A percentile compares a stretch with the other conserved stretches of the same genome.
Conservation (phyloP, 352 stramenopile species). For the Blastocystis sp. region DNA sequence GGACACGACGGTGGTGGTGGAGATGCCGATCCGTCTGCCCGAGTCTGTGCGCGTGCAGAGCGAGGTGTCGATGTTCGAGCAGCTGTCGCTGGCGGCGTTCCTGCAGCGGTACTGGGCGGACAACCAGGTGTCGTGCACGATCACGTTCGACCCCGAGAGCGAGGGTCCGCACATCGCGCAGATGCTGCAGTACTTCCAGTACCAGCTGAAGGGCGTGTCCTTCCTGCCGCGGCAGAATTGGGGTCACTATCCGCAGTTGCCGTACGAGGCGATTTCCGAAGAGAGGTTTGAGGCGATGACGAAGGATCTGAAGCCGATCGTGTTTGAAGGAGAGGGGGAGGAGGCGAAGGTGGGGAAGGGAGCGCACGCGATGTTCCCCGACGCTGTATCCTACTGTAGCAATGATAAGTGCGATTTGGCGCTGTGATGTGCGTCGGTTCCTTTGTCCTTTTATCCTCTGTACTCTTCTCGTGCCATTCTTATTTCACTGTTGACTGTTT, state of each 20-base stretch:
- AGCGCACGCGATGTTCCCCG: constrained; percentile 5
- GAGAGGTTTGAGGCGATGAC: constrained; percentile 78
- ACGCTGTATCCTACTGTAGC: constrained; percentile 62
- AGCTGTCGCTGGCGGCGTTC: constrained; percentile 88
- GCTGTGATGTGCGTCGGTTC: too few species aligned
- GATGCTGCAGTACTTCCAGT: constrained; percentile 89
- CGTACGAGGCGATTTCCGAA: constrained; percentile 86
- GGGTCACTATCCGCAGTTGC: constrained; percentile 86
- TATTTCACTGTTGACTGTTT: too few species aligned
- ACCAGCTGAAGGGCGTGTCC: constrained; percentile 90
- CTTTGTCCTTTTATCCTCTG: background rate
- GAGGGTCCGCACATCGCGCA: constrained; percentile 83
- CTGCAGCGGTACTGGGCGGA: constrained; percentile 90
- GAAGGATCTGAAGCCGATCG: constrained; percentile 63
- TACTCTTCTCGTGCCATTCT: too few species aligned
- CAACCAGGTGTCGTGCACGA: constrained; percentile 90
- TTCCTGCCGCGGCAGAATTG: constrained; percentile 83
- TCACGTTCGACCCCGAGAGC: constrained; percentile 85
- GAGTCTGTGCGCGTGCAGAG: constrained; percentile 84
- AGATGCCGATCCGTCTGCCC: constrained; percentile 86
- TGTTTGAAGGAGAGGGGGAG: constrained; percentile 27
- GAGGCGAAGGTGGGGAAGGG: background rate
- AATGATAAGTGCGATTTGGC: constrained; percentile 60
- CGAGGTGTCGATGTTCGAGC: constrained; percentile 88
- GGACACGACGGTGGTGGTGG: constrained; percentile 89